These are phyloP conservation scores for Globisporangium middletonii DNA, from an alignment of 352 stramenopile genomes.

Conservation along the genomic window DNA sequence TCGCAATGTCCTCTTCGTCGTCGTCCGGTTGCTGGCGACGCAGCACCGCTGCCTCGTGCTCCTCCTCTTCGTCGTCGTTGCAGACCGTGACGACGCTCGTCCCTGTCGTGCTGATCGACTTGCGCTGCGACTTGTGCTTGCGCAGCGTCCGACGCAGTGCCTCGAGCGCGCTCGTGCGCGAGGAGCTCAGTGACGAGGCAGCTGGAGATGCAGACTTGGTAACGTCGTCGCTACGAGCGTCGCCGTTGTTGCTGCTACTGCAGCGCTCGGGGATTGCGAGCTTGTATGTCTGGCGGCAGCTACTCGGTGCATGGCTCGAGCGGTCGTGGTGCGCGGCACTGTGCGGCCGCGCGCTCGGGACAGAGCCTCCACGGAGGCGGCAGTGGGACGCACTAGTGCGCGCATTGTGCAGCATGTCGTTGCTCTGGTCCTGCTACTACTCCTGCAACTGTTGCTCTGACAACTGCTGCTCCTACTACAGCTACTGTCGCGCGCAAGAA, in stretches of 20 bases:
- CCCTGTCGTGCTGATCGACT: conserved; percentile 10
- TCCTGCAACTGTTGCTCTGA: too few species aligned
- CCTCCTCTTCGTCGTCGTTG: conserved; percentile 6
- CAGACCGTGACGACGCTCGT: conserved; percentile 9
- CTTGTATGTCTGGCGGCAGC: background rate
- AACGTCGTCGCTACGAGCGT: background rate
- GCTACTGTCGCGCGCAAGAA: too few species aligned
- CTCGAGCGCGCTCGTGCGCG: conserved; percentile 4
- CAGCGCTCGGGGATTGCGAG: background rate
- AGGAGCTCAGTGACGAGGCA: background rate
- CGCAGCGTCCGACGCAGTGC: conserved; percentile 5
- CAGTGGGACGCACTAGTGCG: too few species aligned
- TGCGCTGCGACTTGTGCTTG: conserved; percentile 3
- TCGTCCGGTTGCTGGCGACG: background rate
- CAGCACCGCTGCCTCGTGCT: background rate
- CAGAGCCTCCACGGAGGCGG: too few species aligned
- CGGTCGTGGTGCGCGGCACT: too few species aligned
- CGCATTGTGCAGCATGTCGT: too few species aligned
- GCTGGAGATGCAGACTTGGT: background rate
- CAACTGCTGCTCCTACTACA: too few species aligned
- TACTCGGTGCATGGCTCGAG: background rate
- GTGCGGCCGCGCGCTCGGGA: too few species aligned
- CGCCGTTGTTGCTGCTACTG: background rate
- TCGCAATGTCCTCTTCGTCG: conserved; percentile 15
- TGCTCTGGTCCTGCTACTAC: too few species aligned